Evolutionary conservation across 768 basidiomycete species (phyloP), one percentile per base, ranked within the genome.

Genomic region (Amanita muscaria): DNA sequence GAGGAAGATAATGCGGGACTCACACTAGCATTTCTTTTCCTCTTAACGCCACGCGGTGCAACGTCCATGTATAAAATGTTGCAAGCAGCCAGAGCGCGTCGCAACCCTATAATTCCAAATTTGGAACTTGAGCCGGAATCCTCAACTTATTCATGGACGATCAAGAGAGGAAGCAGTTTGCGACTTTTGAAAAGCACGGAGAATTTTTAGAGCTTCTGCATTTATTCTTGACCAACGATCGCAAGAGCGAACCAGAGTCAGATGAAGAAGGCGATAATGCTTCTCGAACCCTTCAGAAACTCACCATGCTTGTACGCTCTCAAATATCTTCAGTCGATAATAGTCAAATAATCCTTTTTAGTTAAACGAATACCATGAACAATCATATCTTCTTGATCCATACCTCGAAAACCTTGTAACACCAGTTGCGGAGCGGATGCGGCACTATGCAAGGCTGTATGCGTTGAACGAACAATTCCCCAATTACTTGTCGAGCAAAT

Each of bases 301-400:
- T 84, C 7, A 56, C 51, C 9, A 43, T 62, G 32, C 77, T 79
- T 45, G 83, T 84, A 59, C 55, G 79, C 66, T 37, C 32, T 22
- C 12, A 2, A 14, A n/a, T 12, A 12, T 6, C 12, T 12, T 29
- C 27, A n/a, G n/a, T 25, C 25, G 15, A 4, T 2, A 15, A 12
- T 11, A 27, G 31, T 18, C 18, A 4, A 12, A 24, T 14, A 29
- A 40, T 21, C 11, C 31, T 24, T 7, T 12, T 30, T 48, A 97
- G 94, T 73, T 97, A 22, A 77, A 78, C 57, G 77, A 82, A 57
- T 97, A 94, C 57, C 92, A 94, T 59, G 93, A 98, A 49, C 89
- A 94, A 53, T 73, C 92, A 2, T 88, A 91, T 60, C 74, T 99
- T 3, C 70, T 98, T 10, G 96, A 99, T 60, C 92, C 94, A 29